phyloP scores from a whole-genome alignment of 2,329 filamentous ascomycete species.

The Phoma sp. region DNA sequence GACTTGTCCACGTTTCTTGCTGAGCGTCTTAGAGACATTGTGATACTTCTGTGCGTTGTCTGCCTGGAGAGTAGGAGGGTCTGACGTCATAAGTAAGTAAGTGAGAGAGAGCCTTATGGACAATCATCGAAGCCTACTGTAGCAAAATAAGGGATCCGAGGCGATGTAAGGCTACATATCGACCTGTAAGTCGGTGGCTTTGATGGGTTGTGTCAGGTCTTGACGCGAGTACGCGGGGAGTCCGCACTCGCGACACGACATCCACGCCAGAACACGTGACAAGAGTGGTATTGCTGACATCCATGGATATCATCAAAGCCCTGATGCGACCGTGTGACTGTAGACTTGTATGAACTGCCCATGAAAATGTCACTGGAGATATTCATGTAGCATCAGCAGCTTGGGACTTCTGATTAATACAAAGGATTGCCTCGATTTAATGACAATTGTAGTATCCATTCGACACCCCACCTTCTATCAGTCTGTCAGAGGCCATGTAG shows the following conservation, averaged over 20 bases:
- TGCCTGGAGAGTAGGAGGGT: constrained; percentile 4
- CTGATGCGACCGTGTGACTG: no score
- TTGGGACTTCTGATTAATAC: no score
- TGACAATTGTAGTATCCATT: no score
- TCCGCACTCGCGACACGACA: constrained; percentile 12
- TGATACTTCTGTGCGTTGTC: constrained; percentile 14
- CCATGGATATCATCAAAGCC: constrained; percentile 7
- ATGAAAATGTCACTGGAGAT: no score
- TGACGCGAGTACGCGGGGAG: constrained; percentile 24
- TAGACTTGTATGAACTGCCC: no score
- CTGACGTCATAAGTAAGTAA: constrained; percentile 31
- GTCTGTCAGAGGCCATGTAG: no score
- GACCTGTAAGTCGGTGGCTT: constrained; percentile 12
- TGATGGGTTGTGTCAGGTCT: constrained; percentile 17
- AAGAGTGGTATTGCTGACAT: constrained; percentile 26
- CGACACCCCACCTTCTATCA: no score
- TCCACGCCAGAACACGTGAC: constrained; percentile 39
- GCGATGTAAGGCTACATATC: neutral
- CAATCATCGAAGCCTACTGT: no score
- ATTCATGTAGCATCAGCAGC: no score
- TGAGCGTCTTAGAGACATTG: constrained; percentile 61
- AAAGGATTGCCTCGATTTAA: no score
- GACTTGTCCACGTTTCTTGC: constrained; percentile 51
- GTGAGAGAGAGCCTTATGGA: neutral
- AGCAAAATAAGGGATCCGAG: no score